phyloP scores from a whole-genome alignment of 345 rosid genomes.

The Populus deltoides region DNA sequence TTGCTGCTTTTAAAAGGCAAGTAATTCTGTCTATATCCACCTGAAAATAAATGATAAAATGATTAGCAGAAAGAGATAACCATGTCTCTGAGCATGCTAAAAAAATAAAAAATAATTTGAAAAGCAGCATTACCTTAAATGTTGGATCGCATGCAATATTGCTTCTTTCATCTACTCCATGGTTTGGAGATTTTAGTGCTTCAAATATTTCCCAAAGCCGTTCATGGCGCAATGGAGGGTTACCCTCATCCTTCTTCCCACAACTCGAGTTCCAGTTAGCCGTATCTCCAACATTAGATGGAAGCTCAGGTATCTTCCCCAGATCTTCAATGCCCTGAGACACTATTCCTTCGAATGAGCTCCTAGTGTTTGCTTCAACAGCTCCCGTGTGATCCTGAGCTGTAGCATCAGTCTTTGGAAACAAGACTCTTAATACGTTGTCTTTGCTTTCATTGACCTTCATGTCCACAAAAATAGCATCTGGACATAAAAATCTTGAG shows the following conservation, averaged over 20 bases:
- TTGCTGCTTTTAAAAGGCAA: slow-evolving; percentile 13
- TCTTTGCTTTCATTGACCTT: slow-evolving; percentile 18
- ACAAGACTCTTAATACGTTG: slow-evolving; percentile 21
- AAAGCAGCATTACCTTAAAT: slow-evolving; percentile 10
- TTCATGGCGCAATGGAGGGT: not conserved
- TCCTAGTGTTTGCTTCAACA: not conserved
- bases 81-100: not conserved
- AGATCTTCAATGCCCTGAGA: not conserved
- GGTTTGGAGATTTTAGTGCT: not conserved
- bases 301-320: slow-evolving; percentile 8
- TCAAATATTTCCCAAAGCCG: slow-evolving; percentile 18
- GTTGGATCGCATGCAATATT: not conserved
- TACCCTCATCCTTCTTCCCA: not conserved
- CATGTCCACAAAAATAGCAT: slow-evolving; percentile 37
- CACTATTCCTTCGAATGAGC: not conserved
- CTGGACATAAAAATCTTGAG: not conserved
- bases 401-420: slow-evolving; percentile 15
- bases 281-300: not conserved
- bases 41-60: slow-evolving; percentile 11
- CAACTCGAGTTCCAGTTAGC: not conserved
- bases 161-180: not conserved
- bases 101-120: not conserved
- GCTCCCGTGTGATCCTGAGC: not conserved
- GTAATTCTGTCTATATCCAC: slow-evolving; percentile 2
- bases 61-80: not conserved